Evolutionary conservation across 225 moss, liverwort and hornwort genomes (phyloP).

Genomic region (Asterella californica): DNA sequence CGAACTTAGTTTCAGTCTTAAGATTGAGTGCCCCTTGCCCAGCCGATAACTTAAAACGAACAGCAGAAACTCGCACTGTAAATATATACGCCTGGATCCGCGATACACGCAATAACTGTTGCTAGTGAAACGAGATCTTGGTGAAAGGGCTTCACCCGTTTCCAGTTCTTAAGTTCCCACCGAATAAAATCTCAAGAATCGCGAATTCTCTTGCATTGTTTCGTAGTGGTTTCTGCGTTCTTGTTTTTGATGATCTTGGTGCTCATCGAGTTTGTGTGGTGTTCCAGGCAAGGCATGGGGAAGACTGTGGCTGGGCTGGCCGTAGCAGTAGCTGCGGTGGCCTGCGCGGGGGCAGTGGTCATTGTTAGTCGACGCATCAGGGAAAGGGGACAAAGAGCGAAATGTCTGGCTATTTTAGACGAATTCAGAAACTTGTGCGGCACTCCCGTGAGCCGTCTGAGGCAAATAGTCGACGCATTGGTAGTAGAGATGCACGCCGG

Average conservation of each 20-base stretch:
- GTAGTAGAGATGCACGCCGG: constrained; percentile 84
- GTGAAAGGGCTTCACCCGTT: not conserved
- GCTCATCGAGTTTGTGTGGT: not conserved
- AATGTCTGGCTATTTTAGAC: constrained; percentile 36
- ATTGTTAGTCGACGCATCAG: constrained; percentile 41
- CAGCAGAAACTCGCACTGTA: not conserved
- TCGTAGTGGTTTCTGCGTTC: not conserved
- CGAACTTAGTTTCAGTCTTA: not conserved
- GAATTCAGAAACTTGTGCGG: constrained; percentile 68
- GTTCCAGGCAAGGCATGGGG: constrained; percentile 40
- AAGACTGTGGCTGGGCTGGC: constrained; percentile 38
- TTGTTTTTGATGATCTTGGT: not conserved
- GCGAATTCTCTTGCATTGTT: not conserved
- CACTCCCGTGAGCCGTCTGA: constrained; percentile 63
- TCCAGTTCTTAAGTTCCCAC: too few species aligned
- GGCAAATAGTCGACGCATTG: constrained; percentile 76
- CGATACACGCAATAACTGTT: not conserved
- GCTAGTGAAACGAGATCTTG: too few species aligned
- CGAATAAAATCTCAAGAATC: not conserved
- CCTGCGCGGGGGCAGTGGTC: constrained; percentile 46
- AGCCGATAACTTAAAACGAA: not conserved
- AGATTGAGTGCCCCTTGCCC: not conserved
- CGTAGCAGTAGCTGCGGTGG: constrained; percentile 48
- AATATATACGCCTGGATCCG: not conserved
- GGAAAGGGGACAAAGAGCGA: constrained; percentile 33